Conservation (phyloP, 2,329 filamentous ascomycete genomes). For the Botrytis porri region DNA sequence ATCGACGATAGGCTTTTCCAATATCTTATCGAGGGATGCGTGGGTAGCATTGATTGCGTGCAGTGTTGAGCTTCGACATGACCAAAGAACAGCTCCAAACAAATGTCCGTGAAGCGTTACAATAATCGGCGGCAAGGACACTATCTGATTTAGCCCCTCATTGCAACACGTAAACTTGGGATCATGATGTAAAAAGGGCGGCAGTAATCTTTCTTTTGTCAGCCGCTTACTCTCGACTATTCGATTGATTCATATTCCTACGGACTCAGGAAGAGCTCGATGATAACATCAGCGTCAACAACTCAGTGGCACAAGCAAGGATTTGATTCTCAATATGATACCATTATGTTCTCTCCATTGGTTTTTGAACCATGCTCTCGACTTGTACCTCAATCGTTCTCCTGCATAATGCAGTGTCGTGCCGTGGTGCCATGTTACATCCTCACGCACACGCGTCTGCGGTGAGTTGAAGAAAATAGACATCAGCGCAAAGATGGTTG, state of each 20-base stretch:
- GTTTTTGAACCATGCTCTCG: background rate
- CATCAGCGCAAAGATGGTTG: background rate
- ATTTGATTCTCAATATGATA: background rate
- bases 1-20: background rate
- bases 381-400: background rate
- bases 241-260: background rate
- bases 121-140: background rate
- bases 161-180: background rate
- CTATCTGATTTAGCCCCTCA: background rate
- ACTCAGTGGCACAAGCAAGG: background rate
- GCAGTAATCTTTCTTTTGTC: background rate
- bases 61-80: background rate
- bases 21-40: background rate
- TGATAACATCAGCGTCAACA: slow-evolving; percentile 5
- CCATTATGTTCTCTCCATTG: background rate
- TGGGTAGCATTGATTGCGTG: background rate
- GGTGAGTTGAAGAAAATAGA: background rate
- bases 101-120: background rate
- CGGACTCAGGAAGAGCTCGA: background rate
- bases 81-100: background rate
- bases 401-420: slow-evolving; percentile 2
- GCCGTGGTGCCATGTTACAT: background rate
- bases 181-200: background rate
- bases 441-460: background rate
- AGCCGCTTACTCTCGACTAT: background rate